Conservation (phyloP, 2,329 filamentous ascomycete genomes). For the Fusarium dlaminii region DNA sequence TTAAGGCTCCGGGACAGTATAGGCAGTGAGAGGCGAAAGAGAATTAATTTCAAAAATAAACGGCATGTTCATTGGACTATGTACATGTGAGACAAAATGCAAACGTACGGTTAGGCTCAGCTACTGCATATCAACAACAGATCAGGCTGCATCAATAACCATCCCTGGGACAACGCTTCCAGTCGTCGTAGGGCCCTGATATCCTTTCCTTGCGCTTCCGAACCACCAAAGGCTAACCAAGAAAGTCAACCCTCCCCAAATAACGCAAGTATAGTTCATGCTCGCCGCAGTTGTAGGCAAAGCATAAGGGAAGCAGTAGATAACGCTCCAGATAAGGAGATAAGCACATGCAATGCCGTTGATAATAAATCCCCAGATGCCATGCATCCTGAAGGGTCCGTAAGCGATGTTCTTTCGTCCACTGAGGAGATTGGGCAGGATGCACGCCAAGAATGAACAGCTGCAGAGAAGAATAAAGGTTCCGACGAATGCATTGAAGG, state of each 20-base stretch:
- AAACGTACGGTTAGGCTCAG: not conserved
- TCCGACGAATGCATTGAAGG: conserved; percentile 74
- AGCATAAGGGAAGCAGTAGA: conserved; percentile 68
- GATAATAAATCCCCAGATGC: conserved; percentile 58
- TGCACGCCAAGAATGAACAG: conserved; percentile 66
- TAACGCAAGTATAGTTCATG: conserved; percentile 64
- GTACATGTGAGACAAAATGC: not conserved
- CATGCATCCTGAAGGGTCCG: conserved; percentile 67
- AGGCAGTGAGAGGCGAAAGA: not conserved
- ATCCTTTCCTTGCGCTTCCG: conserved; percentile 41
- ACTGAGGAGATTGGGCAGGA: conserved; percentile 65
- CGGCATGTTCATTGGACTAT: not conserved
- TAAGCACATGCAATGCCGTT: conserved; percentile 64
- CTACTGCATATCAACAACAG: not conserved
- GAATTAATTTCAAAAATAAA: not conserved
- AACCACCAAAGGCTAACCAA: conserved; percentile 56
- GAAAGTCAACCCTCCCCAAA: conserved; percentile 54
- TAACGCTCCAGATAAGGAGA: conserved; percentile 68
- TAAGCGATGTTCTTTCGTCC: conserved; percentile 51
- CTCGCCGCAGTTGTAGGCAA: conserved; percentile 55
- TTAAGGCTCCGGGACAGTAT: not conserved
- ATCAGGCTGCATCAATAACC: conserved; percentile 30
- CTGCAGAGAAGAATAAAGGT: conserved; percentile 52
- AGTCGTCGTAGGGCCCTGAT: conserved; percentile 37
- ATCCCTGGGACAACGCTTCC: conserved; percentile 35